phyloP scores from a whole-genome alignment of 805 yeast species.

The Tetrapisispora taiwanensis region DNA sequence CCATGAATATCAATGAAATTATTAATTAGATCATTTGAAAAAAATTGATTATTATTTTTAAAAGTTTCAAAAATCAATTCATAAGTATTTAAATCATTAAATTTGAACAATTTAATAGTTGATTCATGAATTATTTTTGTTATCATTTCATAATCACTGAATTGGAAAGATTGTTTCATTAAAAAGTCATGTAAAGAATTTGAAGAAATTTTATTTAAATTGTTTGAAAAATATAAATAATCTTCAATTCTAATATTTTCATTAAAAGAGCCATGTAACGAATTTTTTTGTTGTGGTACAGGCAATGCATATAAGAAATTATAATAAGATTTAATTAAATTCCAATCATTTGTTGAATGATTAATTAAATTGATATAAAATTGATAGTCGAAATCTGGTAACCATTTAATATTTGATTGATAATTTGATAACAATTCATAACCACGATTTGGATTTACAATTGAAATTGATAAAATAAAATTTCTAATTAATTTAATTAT shows the following conservation, averaged over 20 bases:
- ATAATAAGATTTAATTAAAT: slow-evolving; percentile 27
- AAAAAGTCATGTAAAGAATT: slow-evolving; percentile 3
- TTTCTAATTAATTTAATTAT: slow-evolving; percentile 36
- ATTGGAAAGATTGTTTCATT: slow-evolving; percentile 7
- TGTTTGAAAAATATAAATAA: slow-evolving; percentile 7
- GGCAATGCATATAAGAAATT: slow-evolving; percentile 30
- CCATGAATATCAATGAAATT: slow-evolving; percentile 31
- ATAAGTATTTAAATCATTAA: slow-evolving; percentile 25
- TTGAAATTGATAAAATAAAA: slow-evolving; percentile 33
- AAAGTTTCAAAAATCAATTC: slow-evolving; percentile 28
- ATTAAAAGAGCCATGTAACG: not conserved
- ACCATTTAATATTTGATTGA: slow-evolving; percentile 29
- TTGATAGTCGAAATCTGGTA: slow-evolving; percentile 33
- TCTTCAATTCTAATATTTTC: slow-evolving; percentile 6
- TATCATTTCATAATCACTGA: slow-evolving; percentile 25
- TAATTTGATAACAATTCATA: slow-evolving; percentile 31
- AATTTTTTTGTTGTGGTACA: not conserved
- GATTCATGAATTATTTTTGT: slow-evolving; percentile 34
- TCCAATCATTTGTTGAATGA: slow-evolving; percentile 29
- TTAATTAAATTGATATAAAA: slow-evolving; percentile 30
- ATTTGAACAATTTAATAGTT: slow-evolving; percentile 26
- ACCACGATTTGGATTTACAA: slow-evolving; percentile 28
- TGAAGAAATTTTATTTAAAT: not conserved
- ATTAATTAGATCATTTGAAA: slow-evolving; percentile 25
- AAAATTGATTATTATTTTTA: slow-evolving; percentile 15